A percentile compares a stretch with the other conserved stretches of the same genome.
Evolutionary conservation across 352 stramenopile genomes (phyloP).

Genomic region (Pythium volutum): DNA sequence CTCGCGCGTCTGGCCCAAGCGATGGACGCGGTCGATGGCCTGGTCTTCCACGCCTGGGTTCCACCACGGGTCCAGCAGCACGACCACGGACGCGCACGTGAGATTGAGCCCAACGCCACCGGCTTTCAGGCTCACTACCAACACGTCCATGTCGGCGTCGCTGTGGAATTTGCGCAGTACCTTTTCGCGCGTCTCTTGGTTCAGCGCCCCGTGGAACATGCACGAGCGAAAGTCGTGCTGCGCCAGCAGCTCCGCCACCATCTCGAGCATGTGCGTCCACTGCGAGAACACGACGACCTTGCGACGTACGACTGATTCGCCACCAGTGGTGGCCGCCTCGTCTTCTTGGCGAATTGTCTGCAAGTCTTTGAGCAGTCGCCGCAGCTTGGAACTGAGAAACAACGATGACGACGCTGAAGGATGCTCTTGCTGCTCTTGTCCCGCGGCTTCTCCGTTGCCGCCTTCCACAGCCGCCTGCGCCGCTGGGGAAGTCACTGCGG

Average conservation of each 20-base stretch:
- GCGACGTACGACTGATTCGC: conserved; percentile 28
- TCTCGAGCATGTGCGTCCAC: conserved; percentile 88
- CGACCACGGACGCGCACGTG: conserved; percentile 85
- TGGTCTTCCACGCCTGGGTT: conserved; percentile 93
- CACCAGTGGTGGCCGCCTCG: neutral
- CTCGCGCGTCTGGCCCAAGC: conserved; percentile 78
- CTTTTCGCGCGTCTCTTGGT: conserved; percentile 61
- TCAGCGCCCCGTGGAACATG: conserved; percentile 76
- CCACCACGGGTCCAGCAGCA: conserved; percentile 93
- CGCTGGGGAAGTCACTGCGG: neutral
- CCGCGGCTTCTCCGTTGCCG: neutral
- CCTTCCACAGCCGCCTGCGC: neutral
- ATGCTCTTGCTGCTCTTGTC: neutral
- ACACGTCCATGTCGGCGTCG: conserved; percentile 52
- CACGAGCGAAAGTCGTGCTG: conserved; percentile 49
- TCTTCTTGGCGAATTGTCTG: conserved; percentile 58
- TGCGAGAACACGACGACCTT: conserved; percentile 91
- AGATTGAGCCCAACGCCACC: conserved; percentile 91
- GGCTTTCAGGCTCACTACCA: conserved; percentile 88
- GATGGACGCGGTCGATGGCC: conserved; percentile 92
- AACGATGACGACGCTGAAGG: conserved; percentile 19
- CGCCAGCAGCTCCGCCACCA: conserved; percentile 59
- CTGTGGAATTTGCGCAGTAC: conserved; percentile 66
- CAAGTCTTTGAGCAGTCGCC: conserved; percentile 63
- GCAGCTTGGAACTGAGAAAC: conserved; percentile 72